These are phyloP conservation scores for Neurospora sp. DNA, from an alignment of 495 filamentous ascomycete species.

Conservation along the genomic window DNA sequence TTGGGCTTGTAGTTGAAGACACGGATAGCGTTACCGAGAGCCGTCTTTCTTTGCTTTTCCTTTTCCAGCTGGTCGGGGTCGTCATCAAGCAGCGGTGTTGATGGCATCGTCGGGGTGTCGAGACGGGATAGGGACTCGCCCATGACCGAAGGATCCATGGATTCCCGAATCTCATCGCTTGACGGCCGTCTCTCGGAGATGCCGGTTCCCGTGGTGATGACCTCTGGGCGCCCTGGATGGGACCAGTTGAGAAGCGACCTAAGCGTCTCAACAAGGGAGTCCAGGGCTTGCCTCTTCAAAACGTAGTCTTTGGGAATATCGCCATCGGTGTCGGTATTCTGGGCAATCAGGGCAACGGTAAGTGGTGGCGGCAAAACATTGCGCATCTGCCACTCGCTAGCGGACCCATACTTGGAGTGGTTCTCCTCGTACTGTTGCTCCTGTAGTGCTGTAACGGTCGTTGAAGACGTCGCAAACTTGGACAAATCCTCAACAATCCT, in stretches of 20 bases:
- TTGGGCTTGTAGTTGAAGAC: slow-evolving; percentile 99
- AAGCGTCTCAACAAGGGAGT: slow-evolving; percentile 78
- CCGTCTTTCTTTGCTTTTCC: slow-evolving; percentile 88
- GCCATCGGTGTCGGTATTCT: slow-evolving; percentile 47
- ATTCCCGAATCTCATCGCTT: slow-evolving; percentile 68
- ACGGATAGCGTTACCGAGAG: slow-evolving; percentile 73
- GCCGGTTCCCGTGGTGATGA: slow-evolving; percentile 30
- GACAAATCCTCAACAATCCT: slow-evolving; percentile 88
- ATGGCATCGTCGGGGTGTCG: slow-evolving; percentile 56
- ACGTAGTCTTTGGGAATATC: slow-evolving; percentile 76
- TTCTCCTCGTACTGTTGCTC: slow-evolving; percentile 80
- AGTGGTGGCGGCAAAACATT: slow-evolving; percentile 80
- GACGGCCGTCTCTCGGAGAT: slow-evolving; percentile 53
- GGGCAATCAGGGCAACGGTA: slow-evolving; percentile 62
- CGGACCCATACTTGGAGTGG: slow-evolving; percentile 47
- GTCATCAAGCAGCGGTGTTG: slow-evolving; percentile 72
- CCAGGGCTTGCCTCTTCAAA: slow-evolving; percentile 78
- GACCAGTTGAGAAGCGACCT: slow-evolving; percentile 91
- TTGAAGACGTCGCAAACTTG: slow-evolving; percentile 64
- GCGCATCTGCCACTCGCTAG: slow-evolving; percentile 69
- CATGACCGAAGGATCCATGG: slow-evolving; percentile 53
- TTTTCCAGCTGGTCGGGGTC: slow-evolving; percentile 87
- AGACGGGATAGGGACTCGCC: slow-evolving; percentile 37
- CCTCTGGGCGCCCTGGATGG: slow-evolving; percentile 59
- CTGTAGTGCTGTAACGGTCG: slow-evolving; percentile 60